Evolutionary conservation across 495 filamentous ascomycete species (phyloP).

Genomic region (Tricharina praecox): DNA sequence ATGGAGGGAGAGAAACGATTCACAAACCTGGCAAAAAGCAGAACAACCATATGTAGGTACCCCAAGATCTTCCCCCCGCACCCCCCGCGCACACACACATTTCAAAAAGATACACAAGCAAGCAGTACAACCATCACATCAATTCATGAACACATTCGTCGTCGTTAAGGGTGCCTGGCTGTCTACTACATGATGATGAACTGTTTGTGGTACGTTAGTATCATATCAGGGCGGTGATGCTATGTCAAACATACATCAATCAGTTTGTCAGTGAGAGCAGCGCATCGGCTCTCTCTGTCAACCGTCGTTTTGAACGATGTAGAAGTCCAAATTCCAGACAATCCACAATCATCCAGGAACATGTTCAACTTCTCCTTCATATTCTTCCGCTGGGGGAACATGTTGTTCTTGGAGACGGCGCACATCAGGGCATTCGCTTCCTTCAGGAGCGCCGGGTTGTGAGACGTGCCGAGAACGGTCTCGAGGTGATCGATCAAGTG

Average conservation of each 20-base stretch:
- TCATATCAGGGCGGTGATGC: background rate
- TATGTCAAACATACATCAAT: conserved; percentile 16
- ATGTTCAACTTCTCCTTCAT: conserved; percentile 17
- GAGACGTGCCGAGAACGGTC: conserved; percentile 17
- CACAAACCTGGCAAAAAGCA: conserved; percentile 26
- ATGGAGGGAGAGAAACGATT: conserved; percentile 15
- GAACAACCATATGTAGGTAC: too few relatives aligned
- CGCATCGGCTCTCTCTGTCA: conserved; percentile 25
- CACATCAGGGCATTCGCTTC: conserved; percentile 23
- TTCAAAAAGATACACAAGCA: conserved; percentile 32
- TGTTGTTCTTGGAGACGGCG: conserved; percentile 18
- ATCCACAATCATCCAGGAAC: conserved; percentile 15
- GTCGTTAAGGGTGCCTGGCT: background rate
- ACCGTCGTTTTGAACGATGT: conserved; percentile 23
- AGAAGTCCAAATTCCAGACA: conserved; percentile 24
- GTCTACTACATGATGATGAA: conserved; percentile 6
- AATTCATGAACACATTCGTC: conserved; percentile 2
- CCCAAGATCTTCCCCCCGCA: too few relatives aligned
- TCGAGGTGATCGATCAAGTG: conserved; percentile 23
- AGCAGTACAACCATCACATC: conserved; percentile 25
- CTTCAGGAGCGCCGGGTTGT: conserved; percentile 22
- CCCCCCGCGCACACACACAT: too few relatives aligned
- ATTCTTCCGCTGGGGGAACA: conserved; percentile 18
- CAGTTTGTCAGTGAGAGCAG: conserved; percentile 25
- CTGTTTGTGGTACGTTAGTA: background rate